A percentile compares a stretch with the other conserved stretches of the same genome.
These are phyloP conservation scores for Elaeis oleifera DNA, from an alignment of 202 grass and related monocot genomes.

Conservation along the genomic window DNA sequence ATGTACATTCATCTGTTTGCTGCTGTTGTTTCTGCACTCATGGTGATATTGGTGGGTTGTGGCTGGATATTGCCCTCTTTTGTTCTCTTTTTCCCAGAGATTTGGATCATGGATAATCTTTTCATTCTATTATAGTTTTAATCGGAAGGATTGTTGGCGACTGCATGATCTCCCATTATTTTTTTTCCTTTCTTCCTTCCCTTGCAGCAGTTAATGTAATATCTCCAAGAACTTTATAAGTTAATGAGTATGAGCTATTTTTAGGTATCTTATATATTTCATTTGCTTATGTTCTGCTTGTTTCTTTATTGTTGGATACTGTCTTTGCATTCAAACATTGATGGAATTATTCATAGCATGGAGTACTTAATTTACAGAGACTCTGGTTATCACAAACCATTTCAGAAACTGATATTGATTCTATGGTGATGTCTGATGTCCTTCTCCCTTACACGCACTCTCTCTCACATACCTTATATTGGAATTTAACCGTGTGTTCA, in stretches of 20 bases:
- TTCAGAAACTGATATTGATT: no score
- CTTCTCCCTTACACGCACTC: no score
- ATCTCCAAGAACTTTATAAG: conserved; percentile 28
- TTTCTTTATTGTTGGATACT: no score
- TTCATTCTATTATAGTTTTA: conserved; percentile 46
- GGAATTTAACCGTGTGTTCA: no score
- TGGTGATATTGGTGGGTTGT: neutral
- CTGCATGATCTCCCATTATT: conserved; percentile 18
- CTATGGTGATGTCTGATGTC: no score
- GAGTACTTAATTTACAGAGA: no score
- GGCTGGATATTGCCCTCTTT: neutral
- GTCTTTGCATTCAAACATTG: no score
- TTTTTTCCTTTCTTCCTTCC: neutral
- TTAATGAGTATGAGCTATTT: conserved; percentile 41
- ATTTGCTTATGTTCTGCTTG: no score
- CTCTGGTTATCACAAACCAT: no score
- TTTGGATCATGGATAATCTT: conserved; percentile 31
- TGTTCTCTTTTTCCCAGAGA: conserved; percentile 22
- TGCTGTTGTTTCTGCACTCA: conserved; percentile 19
- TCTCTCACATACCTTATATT: no score
- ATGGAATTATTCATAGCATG: no score
- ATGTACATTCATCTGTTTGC: conserved; percentile 28
- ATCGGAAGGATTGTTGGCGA: conserved; percentile 40
- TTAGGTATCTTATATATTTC: neutral
- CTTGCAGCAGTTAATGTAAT: conserved; percentile 39